Evolutionary conservation across 2,329 filamentous ascomycete species (phyloP).

Genomic region (Metarhizium robertsii): DNA sequence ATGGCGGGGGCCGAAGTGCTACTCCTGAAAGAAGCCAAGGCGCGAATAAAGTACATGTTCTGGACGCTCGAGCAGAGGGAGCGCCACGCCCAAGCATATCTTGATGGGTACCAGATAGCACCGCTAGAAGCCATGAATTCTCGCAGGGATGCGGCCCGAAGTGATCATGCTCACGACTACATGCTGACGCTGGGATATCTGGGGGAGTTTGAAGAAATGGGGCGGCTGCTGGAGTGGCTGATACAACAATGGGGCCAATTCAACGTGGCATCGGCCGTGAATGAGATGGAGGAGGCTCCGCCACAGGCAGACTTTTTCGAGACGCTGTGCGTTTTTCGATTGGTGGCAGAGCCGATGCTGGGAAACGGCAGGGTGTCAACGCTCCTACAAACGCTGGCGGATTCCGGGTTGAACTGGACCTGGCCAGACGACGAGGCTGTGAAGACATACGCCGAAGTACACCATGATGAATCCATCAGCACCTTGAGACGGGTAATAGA

Average conservation of each 20-base stretch:
- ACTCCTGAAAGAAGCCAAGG: conserved; percentile 12
- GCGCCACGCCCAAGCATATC: conserved; percentile 9
- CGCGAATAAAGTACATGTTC: conserved; percentile 19
- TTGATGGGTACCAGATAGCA: conserved; percentile 14
- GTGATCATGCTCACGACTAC: conserved; percentile 43
- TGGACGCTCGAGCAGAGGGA: conserved; percentile 16
- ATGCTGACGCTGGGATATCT: conserved; percentile 53
- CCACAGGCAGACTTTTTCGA: conserved; percentile 23
- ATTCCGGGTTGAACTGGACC: conserved; percentile 16
- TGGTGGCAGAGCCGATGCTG: conserved; percentile 36
- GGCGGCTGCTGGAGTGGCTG: conserved; percentile 50
- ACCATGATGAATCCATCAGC: conserved; percentile 15
- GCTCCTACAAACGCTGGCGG: conserved; percentile 19
- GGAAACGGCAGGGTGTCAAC: conserved; percentile 18
- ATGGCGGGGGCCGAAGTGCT: neutral
- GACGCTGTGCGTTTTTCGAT: conserved; percentile 37
- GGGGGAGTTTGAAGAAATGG: conserved; percentile 50
- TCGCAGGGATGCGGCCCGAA: conserved; percentile 23
- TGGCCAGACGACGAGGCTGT: conserved; percentile 32
- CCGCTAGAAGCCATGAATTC: conserved; percentile 23
- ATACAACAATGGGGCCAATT: conserved; percentile 32
- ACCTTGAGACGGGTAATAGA: conserved; percentile 17
- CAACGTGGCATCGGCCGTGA: conserved; percentile 25
- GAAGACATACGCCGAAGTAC: conserved; percentile 20
- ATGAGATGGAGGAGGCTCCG: conserved; percentile 23